A percentile compares a stretch with the other conserved stretches of the same genome.
Conservation (phyloP, 345 rosid genomes). For the Firmiana major region DNA sequence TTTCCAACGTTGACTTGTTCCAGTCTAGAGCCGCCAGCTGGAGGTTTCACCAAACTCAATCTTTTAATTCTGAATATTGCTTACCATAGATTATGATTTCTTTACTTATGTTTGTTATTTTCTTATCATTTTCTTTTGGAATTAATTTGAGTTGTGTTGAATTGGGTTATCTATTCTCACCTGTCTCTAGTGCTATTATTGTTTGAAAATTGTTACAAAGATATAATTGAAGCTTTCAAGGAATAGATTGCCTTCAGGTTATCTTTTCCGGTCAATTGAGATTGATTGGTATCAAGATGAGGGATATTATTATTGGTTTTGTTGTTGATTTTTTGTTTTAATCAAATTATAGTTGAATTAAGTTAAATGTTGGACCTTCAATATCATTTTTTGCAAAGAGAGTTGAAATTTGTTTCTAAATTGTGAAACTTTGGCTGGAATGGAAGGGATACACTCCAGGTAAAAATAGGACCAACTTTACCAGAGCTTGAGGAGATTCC, state of each 20-base stretch:
- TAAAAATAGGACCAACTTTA: constrained; percentile 26
- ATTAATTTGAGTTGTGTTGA: not conserved
- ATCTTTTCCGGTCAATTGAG: not conserved
- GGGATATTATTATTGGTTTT: no score
- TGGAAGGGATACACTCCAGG: constrained; percentile 48
- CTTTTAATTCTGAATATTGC: not conserved
- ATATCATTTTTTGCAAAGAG: no score
- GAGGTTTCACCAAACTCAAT: constrained; percentile 32
- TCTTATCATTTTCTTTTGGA: not conserved
- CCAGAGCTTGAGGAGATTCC: constrained; percentile 33
- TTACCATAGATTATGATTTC: not conserved
- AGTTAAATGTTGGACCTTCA: not conserved
- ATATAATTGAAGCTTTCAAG: not conserved
- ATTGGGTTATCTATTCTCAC: not conserved
- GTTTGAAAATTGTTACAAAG: not conserved
- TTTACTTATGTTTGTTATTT: no score
- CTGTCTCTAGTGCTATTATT: not conserved
- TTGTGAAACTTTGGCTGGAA: not conserved
- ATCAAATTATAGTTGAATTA: no score
- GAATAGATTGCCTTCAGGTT: not conserved
- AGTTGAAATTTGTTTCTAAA: not conserved
- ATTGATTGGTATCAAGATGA: no score
- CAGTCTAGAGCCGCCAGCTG: constrained; percentile 55
- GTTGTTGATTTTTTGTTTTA: no score
- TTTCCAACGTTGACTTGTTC: constrained; percentile 44